phyloP scores from a whole-genome alignment of 495 filamentous ascomycete species.

The Talaromyces ruber region DNA sequence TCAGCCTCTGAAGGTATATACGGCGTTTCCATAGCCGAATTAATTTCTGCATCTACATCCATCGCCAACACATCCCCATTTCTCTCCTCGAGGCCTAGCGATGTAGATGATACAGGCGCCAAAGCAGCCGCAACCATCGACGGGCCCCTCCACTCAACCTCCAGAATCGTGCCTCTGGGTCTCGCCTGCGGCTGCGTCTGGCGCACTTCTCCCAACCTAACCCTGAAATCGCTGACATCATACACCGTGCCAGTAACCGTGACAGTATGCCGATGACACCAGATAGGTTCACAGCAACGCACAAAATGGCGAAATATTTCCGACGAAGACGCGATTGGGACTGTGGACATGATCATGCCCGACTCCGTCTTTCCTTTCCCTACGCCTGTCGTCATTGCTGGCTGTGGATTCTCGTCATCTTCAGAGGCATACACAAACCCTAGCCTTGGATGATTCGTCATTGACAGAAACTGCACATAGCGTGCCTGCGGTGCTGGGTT shows the following conservation, averaged over 20 bases:
- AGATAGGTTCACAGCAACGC: conserved; percentile 37
- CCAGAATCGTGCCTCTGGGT: conserved; percentile 32
- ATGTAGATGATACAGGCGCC: neutral
- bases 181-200: conserved; percentile 30
- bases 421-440: conserved; percentile 39
- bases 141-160: conserved; percentile 35
- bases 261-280: conserved; percentile 34
- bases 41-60: conserved; percentile 13
- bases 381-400: neutral
- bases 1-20: conserved; percentile 22
- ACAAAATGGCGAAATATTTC: conserved; percentile 36
- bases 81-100: neutral
- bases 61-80: neutral
- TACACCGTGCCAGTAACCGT: conserved; percentile 33
- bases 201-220: conserved; percentile 36
- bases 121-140: conserved; percentile 21
- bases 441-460: conserved; percentile 30
- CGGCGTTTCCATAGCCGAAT: conserved; percentile 22
- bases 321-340: conserved; percentile 22
- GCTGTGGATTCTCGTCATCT: neutral
- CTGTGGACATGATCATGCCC: conserved; percentile 33
- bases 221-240: conserved; percentile 35
- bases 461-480: conserved; percentile 39
- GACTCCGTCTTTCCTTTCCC: neutral
- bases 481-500: conserved; percentile 21